phyloP scores from a whole-genome alignment of 2,329 filamentous ascomycete genomes.

The Fusarium transvaalense region DNA sequence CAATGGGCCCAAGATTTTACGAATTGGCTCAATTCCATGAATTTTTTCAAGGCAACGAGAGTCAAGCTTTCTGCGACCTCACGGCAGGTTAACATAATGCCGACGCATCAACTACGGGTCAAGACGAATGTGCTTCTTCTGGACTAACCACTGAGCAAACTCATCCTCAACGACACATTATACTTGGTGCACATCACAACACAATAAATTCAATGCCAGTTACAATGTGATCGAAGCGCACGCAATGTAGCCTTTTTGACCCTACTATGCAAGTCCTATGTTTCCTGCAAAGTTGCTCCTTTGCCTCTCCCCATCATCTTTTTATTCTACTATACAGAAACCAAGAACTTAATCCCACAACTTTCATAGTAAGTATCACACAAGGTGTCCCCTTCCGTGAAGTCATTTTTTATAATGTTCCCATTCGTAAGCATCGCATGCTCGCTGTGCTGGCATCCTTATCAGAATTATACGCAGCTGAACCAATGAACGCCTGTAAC shows the following conservation, averaged over 20 bases:
- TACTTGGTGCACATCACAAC: background rate
- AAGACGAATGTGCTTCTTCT: background rate
- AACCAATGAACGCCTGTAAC: slow-evolving; percentile 40
- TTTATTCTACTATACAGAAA: slow-evolving; percentile 46
- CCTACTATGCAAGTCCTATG: slow-evolving; percentile 31
- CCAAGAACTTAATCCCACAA: slow-evolving; percentile 12
- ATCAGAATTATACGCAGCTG: slow-evolving; percentile 22
- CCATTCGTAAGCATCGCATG: slow-evolving; percentile 35
- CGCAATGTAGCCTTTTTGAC: slow-evolving; percentile 28
- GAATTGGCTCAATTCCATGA: no score
- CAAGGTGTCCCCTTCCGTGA: slow-evolving; percentile 5
- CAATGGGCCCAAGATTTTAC: background rate
- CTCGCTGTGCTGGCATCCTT: slow-evolving; percentile 28
- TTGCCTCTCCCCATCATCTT: background rate
- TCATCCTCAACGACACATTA: background rate
- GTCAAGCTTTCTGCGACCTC: background rate
- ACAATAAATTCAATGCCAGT: background rate
- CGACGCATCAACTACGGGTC: background rate
- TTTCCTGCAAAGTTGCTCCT: slow-evolving; percentile 23
- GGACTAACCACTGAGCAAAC: background rate
- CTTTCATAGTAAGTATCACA: slow-evolving; percentile 26
- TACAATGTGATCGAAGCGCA: slow-evolving; percentile 1
- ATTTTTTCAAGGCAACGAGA: no score
- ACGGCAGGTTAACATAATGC: background rate
- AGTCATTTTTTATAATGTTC: slow-evolving; percentile 36